These are phyloP conservation scores for Albifimbria verrucaria DNA, from an alignment of 2,329 filamentous ascomycete species.

Conservation along the genomic window DNA sequence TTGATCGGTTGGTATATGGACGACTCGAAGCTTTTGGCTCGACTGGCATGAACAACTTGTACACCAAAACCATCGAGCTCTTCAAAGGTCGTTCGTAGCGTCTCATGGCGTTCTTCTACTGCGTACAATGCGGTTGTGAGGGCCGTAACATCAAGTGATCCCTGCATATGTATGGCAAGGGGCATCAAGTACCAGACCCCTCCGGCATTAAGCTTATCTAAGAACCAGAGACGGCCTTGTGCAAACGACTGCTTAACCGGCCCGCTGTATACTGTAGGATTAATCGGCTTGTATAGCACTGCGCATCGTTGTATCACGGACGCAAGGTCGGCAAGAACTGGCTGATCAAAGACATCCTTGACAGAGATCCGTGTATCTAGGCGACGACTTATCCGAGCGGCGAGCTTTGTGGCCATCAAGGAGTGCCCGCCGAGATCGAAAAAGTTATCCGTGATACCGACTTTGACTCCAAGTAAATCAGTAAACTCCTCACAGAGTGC, in stretches of 20 bases:
- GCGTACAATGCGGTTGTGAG: slow-evolving; percentile 5
- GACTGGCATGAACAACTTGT: background rate
- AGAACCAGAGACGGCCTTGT: slow-evolving; percentile 12
- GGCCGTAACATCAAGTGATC: slow-evolving; percentile 4
- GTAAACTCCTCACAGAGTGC: slow-evolving; percentile 9
- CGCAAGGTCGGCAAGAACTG: background rate
- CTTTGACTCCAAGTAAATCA: background rate
- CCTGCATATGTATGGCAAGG: slow-evolving; percentile 4
- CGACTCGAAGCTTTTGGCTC: background rate
- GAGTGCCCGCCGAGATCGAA: slow-evolving; percentile 24
- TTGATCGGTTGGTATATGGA: background rate
- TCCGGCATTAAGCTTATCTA: slow-evolving; percentile 7
- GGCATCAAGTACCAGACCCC: slow-evolving; percentile 10
- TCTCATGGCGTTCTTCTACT: slow-evolving; percentile 10
- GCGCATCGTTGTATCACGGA: background rate
- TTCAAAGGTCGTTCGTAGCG: background rate
- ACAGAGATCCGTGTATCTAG: background rate
- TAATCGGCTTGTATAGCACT: background rate
- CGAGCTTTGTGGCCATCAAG: slow-evolving; percentile 14
- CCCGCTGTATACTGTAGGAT: background rate
- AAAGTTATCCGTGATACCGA: slow-evolving; percentile 15
- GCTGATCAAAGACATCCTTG: background rate
- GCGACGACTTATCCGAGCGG: background rate
- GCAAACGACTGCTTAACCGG: slow-evolving; percentile 14
- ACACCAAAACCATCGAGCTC: background rate